Base-by-base conservation (phyloP, 192 early-diverging fungal species). In the Backusella parvicylindrica region DNA sequence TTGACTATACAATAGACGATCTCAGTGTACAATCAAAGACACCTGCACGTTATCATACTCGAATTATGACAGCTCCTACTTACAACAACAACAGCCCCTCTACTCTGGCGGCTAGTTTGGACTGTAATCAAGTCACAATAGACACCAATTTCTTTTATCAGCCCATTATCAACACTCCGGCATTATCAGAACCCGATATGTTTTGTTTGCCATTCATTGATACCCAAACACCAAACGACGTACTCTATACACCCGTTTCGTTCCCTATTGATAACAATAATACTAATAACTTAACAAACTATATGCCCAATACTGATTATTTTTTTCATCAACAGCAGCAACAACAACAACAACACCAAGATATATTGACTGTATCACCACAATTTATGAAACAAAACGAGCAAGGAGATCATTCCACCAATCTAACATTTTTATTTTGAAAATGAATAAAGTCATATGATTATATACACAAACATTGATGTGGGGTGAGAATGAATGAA, bases 11-110 rank as follows among this genome's bases (percentile, higher is more conserved):
- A 43, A 37, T 40, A 41, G 60, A 73, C 41, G 40, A 43, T 41
- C 11, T 70, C 13, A 28, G 6, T 21, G 6, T 47, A 43, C 41
- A 30, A 28, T 37, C 26, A 41, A 70, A 70, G 31, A 70, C 37
- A 15, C 38, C 68, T 47, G 68, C 68, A 23, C 33, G 68, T 31
- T 70, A 47, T 37, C 68, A 70, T 4, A 70, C 68, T 21, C 33
- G 68, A 30, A 41, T 70, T 4, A 70, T 70, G 68, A 70, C 68
- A 30, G 68, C 68, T 28, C 68, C 68, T 47, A 47, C 38, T 12
- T 60, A 60, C 26, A 60, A 60, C 53, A 60, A 60, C 26, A 60
- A 60, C 53, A 60, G 26, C 53, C 23, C 53, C 53, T 60, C 53
- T 60, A 13, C 23, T 60, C 13, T 26, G 12, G 21, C 53, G 3